A percentile compares a stretch with the other conserved stretches of the same genome.
phyloP scores from a whole-genome alignment of 2,329 filamentous ascomycete genomes.

The Allantophomopsis cytisporea region DNA sequence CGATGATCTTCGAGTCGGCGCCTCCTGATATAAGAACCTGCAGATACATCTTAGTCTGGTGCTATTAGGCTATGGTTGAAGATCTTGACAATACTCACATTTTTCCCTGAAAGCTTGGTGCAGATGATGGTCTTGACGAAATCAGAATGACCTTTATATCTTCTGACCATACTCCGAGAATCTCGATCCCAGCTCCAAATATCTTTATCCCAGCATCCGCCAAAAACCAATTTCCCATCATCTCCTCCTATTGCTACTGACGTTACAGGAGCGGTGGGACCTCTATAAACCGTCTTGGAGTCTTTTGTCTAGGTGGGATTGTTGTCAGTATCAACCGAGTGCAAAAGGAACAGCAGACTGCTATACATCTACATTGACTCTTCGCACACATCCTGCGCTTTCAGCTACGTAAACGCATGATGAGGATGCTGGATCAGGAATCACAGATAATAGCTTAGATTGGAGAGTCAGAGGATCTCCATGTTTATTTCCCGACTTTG shows the following conservation, averaged over 20 bases:
- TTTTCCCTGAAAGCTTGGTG: slow-evolving; percentile 42
- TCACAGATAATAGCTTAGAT: slow-evolving; percentile 73
- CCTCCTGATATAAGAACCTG: slow-evolving; percentile 55
- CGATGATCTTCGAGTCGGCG: slow-evolving; percentile 66
- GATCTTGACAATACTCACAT: slow-evolving; percentile 21
- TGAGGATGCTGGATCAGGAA: slow-evolving; percentile 49
- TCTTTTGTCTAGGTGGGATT: slow-evolving; percentile 23
- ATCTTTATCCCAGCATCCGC: slow-evolving; percentile 88
- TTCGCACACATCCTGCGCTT: slow-evolving; percentile 68
- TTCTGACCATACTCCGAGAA: slow-evolving; percentile 37
- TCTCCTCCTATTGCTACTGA: slow-evolving; percentile 54
- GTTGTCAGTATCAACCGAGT: neutral
- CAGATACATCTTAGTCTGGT: slow-evolving; percentile 1
- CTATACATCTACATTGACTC: slow-evolving; percentile 64
- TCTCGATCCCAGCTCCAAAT: slow-evolving; percentile 73
- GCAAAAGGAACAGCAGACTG: slow-evolving; percentile 11
- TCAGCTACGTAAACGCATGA: slow-evolving; percentile 65
- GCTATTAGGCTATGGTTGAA: slow-evolving; percentile 1
- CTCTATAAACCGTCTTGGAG: slow-evolving; percentile 43
- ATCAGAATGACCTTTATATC: slow-evolving; percentile 68
- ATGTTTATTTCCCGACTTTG: slow-evolving; percentile 62
- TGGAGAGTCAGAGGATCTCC: slow-evolving; percentile 69
- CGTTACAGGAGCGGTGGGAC: slow-evolving; percentile 69
- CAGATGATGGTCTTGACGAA: slow-evolving; percentile 77
- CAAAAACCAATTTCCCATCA: slow-evolving; percentile 51